Evolutionary conservation across 345 rosid genomes (phyloP).

Genomic region (thale cress (Arabidopsis thaliana)): DNA sequence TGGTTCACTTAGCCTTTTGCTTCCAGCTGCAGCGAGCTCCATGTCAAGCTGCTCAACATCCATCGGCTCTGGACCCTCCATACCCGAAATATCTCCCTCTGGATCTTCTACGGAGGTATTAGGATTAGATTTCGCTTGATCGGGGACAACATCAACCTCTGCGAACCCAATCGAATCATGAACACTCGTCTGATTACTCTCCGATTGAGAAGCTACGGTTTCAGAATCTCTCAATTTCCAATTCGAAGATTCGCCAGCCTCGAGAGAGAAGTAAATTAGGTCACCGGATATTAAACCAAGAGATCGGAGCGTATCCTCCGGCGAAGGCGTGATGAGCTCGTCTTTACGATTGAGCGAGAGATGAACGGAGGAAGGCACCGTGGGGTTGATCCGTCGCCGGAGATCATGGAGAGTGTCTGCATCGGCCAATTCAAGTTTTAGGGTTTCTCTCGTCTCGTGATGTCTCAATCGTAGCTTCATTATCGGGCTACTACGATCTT

Average conservation of each 20-base stretch:
- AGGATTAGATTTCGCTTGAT: constrained; percentile 12
- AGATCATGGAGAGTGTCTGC: constrained; percentile 50
- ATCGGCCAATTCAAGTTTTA: constrained; percentile 56
- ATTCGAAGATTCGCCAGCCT: neutral
- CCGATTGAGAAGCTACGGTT: constrained; percentile 7
- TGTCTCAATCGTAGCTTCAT: constrained; percentile 76
- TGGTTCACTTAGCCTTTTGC: constrained; percentile 57
- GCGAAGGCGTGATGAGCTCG: constrained; percentile 56
- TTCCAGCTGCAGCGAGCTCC: constrained; percentile 18
- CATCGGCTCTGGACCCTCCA: constrained; percentile 21
- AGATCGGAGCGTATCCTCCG: constrained; percentile 54
- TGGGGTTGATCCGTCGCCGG: constrained; percentile 41
- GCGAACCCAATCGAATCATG: constrained; percentile 22
- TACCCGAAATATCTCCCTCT: neutral
- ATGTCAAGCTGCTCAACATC: constrained; percentile 6
- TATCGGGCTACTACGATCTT: neutral
- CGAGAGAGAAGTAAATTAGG: constrained; percentile 59
- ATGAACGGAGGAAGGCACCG: constrained; percentile 49
- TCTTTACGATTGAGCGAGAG: constrained; percentile 77
- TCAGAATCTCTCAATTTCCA: constrained; percentile 13
- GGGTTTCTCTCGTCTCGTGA: constrained; percentile 57
- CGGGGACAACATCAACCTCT: constrained; percentile 16
- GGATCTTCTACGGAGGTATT: constrained; percentile 13
- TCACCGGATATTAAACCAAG: constrained; percentile 78
- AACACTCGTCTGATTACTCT: neutral